Evolutionary conservation across 2,329 filamentous ascomycete species (phyloP).

Genomic region (Epichloe glyceriae): DNA sequence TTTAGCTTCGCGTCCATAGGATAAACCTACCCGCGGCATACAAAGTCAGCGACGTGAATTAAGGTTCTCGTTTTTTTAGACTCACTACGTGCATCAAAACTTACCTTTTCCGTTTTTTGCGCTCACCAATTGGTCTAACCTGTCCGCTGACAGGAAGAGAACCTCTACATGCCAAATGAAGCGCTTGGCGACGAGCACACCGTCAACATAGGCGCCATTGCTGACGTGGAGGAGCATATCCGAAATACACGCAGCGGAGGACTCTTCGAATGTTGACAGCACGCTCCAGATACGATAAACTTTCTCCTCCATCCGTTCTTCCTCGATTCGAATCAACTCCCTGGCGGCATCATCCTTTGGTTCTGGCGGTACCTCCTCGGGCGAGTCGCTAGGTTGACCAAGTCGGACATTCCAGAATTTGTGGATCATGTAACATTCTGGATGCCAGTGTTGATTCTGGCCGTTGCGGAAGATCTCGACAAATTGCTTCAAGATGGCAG

Average conservation of each 20-base stretch:
- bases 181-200: constrained; percentile 84
- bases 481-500: constrained; percentile 95
- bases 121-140: constrained; percentile 62
- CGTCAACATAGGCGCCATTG: constrained; percentile 92
- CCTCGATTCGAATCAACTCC: constrained; percentile 65
- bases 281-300: constrained; percentile 98
- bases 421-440: constrained; percentile 99
- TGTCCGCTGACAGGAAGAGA: constrained; percentile 77
- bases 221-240: constrained; percentile 98
- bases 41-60: not conserved
- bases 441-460: constrained; percentile 98
- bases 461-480: constrained; percentile 98
- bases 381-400: constrained; percentile 43
- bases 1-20: constrained; percentile 93
- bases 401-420: constrained; percentile 99
- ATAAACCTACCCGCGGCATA: constrained; percentile 46
- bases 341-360: constrained; percentile 48
- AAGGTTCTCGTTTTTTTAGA: not conserved
- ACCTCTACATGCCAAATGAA: constrained; percentile 96
- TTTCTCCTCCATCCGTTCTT: constrained; percentile 94
- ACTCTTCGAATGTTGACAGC: constrained; percentile 91
- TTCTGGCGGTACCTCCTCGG: constrained; percentile 27
- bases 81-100: constrained; percentile 10
- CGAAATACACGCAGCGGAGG: constrained; percentile 93
- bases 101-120: constrained; percentile 62